Evolutionary conservation across 2,329 filamentous ascomycete species (phyloP), one percentile per base, ranked within the genome.

Genomic region (Chalaropsis thielavioides): DNA sequence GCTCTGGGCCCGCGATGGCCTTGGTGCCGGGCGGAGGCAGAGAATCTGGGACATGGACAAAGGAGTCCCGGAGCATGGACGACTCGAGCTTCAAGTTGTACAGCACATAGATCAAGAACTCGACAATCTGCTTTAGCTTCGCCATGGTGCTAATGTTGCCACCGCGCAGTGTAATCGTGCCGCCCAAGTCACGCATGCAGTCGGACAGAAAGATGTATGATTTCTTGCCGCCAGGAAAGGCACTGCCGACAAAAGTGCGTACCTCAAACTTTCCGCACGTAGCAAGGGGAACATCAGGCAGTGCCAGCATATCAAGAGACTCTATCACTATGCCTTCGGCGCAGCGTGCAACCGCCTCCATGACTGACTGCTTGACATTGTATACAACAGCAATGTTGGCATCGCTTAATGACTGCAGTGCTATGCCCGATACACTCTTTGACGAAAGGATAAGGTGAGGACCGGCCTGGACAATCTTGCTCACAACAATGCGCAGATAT

Each of bases 21-120:
- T 31, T 19, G 24, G 31, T 58, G 54, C 54, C 15, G 10, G 54
- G 43, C n/a, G 15, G 24, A 35, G 54, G 54, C 2, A 83, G 80
- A 8, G 80, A 77, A 35, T 81, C 81, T 1, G 91, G 91, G 24
- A 95, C 87, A 68, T 92, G 83, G 17, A 95, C 88, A 70, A 90
- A 95, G 71, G 95, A 92, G 73, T 99, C 94, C 63, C 90, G 83
- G 82, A 99, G 89, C 58, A 99, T 78, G 70, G 89, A 96, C 1
- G 94, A 96, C 75, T 99, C 94, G 15, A 99, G 81, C 72, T 95
- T 96, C 63, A 99, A 80, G 71, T 96, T 99, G 75, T 99, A 99
- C 13, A 97, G 92, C 22, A 99, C 95, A 70, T 97, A 99, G 44
- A 95, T 88, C 92, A 99, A 96, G 72, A 99, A 97, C 72, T 99